Evolutionary conservation across 108 stramenopile species (phyloP).

Genomic region (Pelagomonas calceolata): DNA sequence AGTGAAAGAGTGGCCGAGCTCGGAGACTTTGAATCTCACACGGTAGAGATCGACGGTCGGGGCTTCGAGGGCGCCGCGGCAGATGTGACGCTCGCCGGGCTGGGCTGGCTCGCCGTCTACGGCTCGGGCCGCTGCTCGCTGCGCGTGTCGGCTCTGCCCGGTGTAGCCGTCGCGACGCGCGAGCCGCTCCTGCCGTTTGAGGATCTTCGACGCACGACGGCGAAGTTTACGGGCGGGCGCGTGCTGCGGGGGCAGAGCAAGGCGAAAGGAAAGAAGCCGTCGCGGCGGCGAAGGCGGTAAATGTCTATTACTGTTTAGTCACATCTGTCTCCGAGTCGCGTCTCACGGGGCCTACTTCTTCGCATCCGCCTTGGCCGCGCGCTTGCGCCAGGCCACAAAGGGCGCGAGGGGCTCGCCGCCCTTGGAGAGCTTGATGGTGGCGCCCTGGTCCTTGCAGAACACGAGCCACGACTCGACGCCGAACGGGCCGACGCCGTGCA

Average conservation of each 20-base stretch:
- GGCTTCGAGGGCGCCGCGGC: constrained; percentile 89
- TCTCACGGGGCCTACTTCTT: no score
- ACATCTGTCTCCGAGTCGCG: no score
- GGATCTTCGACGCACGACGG: constrained; percentile 23
- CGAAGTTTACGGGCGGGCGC: constrained; percentile 31
- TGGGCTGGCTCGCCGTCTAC: constrained; percentile 93
- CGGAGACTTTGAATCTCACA: constrained; percentile 72
- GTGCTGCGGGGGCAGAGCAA: constrained; percentile 23
- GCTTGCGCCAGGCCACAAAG: not conserved
- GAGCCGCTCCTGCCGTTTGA: constrained; percentile 39
- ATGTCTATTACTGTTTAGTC: no score
- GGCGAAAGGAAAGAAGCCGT: constrained; percentile 1
- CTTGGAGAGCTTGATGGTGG: not conserved
- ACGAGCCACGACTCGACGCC: not conserved
- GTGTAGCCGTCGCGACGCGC: constrained; percentile 16
- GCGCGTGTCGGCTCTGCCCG: constrained; percentile 54
- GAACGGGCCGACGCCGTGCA: not conserved
- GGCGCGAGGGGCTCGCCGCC: not conserved
- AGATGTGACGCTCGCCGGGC: constrained; percentile 78
- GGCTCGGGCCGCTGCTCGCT: constrained; percentile 68
- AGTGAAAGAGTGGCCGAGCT: constrained; percentile 62
- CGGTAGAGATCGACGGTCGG: constrained; percentile 65
- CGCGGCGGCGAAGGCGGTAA: no score
- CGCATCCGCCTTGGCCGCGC: not conserved
- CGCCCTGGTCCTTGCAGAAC: not conserved